Base-by-base conservation (phyloP, 2,329 filamentous ascomycete species). In the Phyllosticta citriasiana region DNA sequence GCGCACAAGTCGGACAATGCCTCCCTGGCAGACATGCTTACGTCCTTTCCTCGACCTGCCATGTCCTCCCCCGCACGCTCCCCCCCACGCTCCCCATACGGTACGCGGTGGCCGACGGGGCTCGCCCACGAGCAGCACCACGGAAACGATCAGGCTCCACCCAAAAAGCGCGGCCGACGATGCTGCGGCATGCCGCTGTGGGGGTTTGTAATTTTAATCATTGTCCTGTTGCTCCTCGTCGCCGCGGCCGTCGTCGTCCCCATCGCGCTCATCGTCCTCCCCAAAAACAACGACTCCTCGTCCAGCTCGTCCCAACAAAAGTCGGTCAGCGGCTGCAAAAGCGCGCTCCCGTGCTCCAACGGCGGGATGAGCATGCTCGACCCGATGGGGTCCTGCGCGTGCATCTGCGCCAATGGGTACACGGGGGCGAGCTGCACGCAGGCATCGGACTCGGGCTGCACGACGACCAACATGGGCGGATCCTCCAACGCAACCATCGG, bases 331-430 rank as follows among this genome's bases (percentile, higher is more conserved):
- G 33, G 9, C 33, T 40, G 33, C 33, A 10, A 12, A 3, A 16
- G 10, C 33, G 1, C 33, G 7, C 75, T 88, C 14, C 80, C 79
- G 0, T 97, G 93, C 69, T 76, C 82, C 58, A 96, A 97, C 65
- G 91, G 90, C 9, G 93, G 93, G 27, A 85, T 86, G 19, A 91
- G 86, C 60, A 82, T 93, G 16, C 74, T 91, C 22, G 83, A 82
- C 16, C 79, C 84, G 61, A 82, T 84, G 53, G 71, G 71, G 3
- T 77, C 82, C 22, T 97, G 93, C 75, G 87, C 87, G 12, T 99
- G 93, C 71, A 84, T 97, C 53, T 99, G 93, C 74, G 85, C 87
- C 24, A 91, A 94, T 67, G 91, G 92, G 1, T 97, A 93, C 71
- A 92, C 88, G 0, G 87, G 87, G 24, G 75, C 75, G 1, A 80